A percentile compares a stretch with the other conserved stretches of the same genome.
These are phyloP conservation scores for Tetragonia tetragonoides DNA, from an alignment of 148 eudicot genomes.

Conservation along the genomic window DNA sequence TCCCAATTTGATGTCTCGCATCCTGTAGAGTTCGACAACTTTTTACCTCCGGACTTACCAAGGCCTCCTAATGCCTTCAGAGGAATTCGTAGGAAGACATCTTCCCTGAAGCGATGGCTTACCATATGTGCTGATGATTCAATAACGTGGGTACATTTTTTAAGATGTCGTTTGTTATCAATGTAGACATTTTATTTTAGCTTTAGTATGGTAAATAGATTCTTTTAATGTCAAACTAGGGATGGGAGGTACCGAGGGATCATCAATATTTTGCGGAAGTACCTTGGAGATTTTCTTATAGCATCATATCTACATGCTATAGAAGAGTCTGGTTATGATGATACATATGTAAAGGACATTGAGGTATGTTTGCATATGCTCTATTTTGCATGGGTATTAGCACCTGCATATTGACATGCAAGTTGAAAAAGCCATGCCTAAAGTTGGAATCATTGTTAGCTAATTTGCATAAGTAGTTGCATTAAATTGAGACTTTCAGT, in stretches of 20 bases:
- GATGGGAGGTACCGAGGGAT: conserved; percentile 65
- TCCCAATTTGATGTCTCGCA: conserved; percentile 41
- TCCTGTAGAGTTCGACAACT: conserved; percentile 43
- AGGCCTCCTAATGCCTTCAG: conserved; percentile 67
- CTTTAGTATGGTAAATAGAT: conserved; percentile 4
- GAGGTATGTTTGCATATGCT: conserved; percentile 52
- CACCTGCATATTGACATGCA: not conserved
- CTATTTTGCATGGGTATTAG: conserved; percentile 4
- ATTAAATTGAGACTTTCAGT: not conserved
- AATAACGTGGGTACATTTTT: conserved; percentile 43
- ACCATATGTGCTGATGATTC: conserved; percentile 79
- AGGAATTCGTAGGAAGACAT: conserved; percentile 74
- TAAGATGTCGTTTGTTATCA: conserved; percentile 6
- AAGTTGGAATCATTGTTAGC: not conserved
- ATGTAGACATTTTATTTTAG: not conserved
- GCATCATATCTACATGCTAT: conserved; percentile 75
- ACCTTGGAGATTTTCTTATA: conserved; percentile 85
- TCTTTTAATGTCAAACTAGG: conserved; percentile 34
- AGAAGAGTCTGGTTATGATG: conserved; percentile 79
- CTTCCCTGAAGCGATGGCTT: conserved; percentile 90
- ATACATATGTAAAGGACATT: conserved; percentile 69
- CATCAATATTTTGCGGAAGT: conserved; percentile 72
- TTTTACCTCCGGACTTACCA: conserved; percentile 63
- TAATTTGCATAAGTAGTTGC: not conserved
- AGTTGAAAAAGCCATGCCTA: not conserved